Conservation (phyloP, 208 protist genomes). For the Trypanosoma mega region DNA sequence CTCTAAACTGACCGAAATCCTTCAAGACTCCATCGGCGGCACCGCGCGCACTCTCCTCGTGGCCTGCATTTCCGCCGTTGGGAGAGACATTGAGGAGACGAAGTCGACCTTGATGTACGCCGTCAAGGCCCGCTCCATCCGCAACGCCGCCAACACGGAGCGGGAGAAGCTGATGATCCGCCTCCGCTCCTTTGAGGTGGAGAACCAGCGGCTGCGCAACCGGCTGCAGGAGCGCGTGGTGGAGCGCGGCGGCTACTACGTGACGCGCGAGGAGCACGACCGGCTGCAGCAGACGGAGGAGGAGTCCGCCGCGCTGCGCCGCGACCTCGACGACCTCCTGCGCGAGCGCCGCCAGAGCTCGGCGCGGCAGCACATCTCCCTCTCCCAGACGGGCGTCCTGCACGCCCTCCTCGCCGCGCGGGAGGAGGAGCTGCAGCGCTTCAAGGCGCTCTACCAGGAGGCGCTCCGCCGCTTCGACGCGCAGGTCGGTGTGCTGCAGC, state of each 20-base stretch:
- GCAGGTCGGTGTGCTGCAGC: slow-evolving; percentile 55
- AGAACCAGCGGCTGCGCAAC: slow-evolving; percentile 86
- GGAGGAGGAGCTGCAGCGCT: slow-evolving; percentile 60
- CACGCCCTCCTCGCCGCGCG: slow-evolving; percentile 67
- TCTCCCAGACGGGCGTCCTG: slow-evolving; percentile 71
- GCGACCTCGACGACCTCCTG: slow-evolving; percentile 57
- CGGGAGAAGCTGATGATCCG: slow-evolving; percentile 76
- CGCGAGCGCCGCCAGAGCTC: slow-evolving; percentile 65
- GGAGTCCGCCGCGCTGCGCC: slow-evolving; percentile 49
- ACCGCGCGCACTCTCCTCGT: slow-evolving; percentile 94
- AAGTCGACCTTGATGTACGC: slow-evolving; percentile 96
- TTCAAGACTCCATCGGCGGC: slow-evolving; percentile 94
- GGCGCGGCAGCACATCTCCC: slow-evolving; percentile 74
- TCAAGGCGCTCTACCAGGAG: slow-evolving; percentile 75
- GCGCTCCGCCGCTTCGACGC: slow-evolving; percentile 72
- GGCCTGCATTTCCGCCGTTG: slow-evolving; percentile 93
- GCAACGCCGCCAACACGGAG: slow-evolving; percentile 89
- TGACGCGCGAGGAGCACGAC: slow-evolving; percentile 83
- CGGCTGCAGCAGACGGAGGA: slow-evolving; percentile 54
- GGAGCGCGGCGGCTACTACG: slow-evolving; percentile 84
- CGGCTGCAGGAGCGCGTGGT: slow-evolving; percentile 82
- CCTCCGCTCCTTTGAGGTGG: slow-evolving; percentile 79
- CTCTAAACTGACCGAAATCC: slow-evolving; percentile 93
- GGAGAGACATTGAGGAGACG: slow-evolving; percentile 95
- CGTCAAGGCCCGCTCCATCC: slow-evolving; percentile 93